Percentiles rank a stretch among this genome's conserved stretches.
Evolutionary conservation across 148 eudicot species (phyloP).

Genomic region (Beta vulgaris): DNA sequence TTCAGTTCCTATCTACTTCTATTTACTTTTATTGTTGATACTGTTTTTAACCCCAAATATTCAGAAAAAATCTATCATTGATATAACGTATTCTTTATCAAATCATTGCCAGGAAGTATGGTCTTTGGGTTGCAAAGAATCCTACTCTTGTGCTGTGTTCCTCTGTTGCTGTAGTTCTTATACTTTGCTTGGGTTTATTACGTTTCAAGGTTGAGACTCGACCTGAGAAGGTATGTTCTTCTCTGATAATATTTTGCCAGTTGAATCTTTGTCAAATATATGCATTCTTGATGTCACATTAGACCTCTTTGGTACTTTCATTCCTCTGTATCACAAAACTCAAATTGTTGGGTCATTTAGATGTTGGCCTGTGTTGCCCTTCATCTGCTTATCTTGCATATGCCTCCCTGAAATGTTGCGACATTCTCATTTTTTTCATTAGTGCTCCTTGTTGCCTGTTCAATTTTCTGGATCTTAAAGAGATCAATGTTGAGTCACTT

Average conservation of each 20-base stretch:
- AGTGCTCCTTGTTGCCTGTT: too few species aligned
- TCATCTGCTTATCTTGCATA: background rate
- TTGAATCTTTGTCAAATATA: too few species aligned
- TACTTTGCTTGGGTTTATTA: slow-evolving; percentile 61
- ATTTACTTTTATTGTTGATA: background rate
- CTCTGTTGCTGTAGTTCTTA: slow-evolving; percentile 54
- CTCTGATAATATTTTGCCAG: background rate
- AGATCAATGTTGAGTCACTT: too few species aligned
- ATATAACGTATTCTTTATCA: background rate
- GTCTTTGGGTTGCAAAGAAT: slow-evolving; percentile 72
- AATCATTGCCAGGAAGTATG: slow-evolving; percentile 55
- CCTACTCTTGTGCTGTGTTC: slow-evolving; percentile 53
- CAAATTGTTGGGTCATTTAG: background rate
- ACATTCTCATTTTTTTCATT: too few species aligned
- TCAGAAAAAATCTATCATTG: background rate
- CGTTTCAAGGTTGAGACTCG: slow-evolving; percentile 64
- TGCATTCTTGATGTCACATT: too few species aligned
- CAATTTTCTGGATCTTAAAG: too few species aligned
- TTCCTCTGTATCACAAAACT: background rate
- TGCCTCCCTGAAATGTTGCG: background rate
- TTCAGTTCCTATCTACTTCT: slow-evolving; percentile 9
- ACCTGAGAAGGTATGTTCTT: slow-evolving; percentile 60
- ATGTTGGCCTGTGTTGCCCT: too few species aligned
- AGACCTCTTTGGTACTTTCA: too few species aligned
- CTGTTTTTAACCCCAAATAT: background rate